Base-by-base conservation (phyloP, 208 protist genomes). In the Leishmania aethiopica region DNA sequence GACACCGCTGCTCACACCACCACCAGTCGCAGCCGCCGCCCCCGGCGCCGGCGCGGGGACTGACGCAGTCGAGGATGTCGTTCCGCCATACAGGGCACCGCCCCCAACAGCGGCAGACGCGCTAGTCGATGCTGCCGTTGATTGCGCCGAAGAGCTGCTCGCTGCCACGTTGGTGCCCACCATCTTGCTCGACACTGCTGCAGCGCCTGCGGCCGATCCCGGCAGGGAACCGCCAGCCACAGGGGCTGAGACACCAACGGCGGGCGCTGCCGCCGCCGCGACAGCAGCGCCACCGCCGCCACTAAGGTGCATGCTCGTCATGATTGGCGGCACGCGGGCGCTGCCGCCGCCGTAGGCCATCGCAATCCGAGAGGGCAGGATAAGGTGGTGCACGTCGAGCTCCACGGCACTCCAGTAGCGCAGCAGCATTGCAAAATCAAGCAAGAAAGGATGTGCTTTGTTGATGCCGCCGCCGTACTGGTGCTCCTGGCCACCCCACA, bases 341-440 rank as follows among this genome's bases (percentile, higher is more conserved):
- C 82, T 77, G 37, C 73, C 81, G 55, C 77, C 37, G 60, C 73
- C 77, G 66, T 86, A 86, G 64, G 82, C 78, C 66, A 82, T 13
- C 13, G 82, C 82, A 49, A 72, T 79, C 4, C 53, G 70, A 6
- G 82, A 79, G 7, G 82, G 82, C 51, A 86, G 78, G 70, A 78
- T 51, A 28, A 86, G 73, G 66, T 86, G 82, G 32, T 86, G 82
- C 73, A 86, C 78, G 37, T 83, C 83, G 15, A 86, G 25, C 57
- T 86, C 83, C 5, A 86, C 49, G 10, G 78, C 57, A 55, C 67
- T 77, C 83, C 83, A 86, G 40, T 72, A 76, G 13, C 78, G 73
- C 62, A 86, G 79, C 70, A 86, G 79, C 32, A 72, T 77, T 32
- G 79, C 83, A 42, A 86, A 82, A 62, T 86, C 83, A 2, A 77